Percentiles rank a stretch among this genome's conserved stretches.
Evolutionary conservation across 2,329 filamentous ascomycete species (phyloP).

Genomic region (Biscogniauxia sp.): DNA sequence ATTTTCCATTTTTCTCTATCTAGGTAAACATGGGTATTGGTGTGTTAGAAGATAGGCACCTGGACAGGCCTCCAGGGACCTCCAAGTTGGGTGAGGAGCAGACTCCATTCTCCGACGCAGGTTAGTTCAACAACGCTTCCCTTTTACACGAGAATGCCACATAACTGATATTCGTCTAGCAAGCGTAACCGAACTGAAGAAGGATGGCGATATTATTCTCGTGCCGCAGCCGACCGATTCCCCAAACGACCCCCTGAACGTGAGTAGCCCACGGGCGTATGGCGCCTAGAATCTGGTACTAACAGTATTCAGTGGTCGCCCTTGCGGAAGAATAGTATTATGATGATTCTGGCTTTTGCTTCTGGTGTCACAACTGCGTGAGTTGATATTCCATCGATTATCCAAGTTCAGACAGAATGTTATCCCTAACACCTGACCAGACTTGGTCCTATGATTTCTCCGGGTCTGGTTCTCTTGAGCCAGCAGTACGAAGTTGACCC

Average conservation of each 20-base stretch:
- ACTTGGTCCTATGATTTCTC: constrained; percentile 25
- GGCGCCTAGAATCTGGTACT: not conserved
- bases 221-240: constrained; percentile 26
- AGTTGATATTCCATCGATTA: constrained; percentile 4
- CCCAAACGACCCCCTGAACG: constrained; percentile 25
- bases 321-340: constrained; percentile 20
- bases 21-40: constrained; percentile 24
- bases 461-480: constrained; percentile 20
- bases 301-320: constrained; percentile 20
- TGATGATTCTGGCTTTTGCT: constrained; percentile 23
- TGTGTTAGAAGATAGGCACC: constrained; percentile 19
- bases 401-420: not conserved
- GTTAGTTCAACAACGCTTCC: constrained; percentile 8
- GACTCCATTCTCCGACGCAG: constrained; percentile 9
- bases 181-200: constrained; percentile 18
- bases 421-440: constrained; percentile 10
- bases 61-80: constrained; percentile 22
- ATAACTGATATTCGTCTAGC: constrained; percentile 9
- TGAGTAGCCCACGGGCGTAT: constrained; percentile 5
- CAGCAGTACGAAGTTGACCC: constrained; percentile 17
- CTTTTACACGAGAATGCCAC: not conserved
- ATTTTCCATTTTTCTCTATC: constrained; percentile 4
- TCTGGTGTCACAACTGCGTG: constrained; percentile 24
- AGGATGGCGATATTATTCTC: constrained; percentile 24
- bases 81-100: constrained; percentile 21